Evolutionary conservation across 441 rosid genomes (phyloP).

Genomic region (Populus hybrid): DNA sequence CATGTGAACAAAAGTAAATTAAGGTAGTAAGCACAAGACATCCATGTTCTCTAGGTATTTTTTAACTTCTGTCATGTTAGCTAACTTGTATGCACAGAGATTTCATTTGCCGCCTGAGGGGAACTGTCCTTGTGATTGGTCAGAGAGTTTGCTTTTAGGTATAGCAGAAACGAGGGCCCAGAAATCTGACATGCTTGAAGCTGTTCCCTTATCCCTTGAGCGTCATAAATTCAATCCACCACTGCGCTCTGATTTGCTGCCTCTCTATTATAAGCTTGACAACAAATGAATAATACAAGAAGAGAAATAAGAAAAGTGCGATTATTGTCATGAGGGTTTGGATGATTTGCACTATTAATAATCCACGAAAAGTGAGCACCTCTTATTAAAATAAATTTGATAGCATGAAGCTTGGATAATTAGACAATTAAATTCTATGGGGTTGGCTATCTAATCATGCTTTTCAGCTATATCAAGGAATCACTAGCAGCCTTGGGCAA

Average conservation of each 20-base stretch:
- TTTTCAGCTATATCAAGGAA: neutral
- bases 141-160: neutral
- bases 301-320: neutral
- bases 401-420: too few relatives aligned
- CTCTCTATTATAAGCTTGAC: conserved; percentile 21
- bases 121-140: neutral
- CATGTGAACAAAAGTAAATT: neutral
- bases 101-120: neutral
- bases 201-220: conserved; percentile 16
- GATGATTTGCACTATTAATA: neutral
- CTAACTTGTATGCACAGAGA: neutral
- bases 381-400: too few relatives aligned
- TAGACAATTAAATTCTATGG: too few relatives aligned
- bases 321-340: conserved; percentile 9
- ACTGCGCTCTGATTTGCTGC: conserved; percentile 5
- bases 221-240: neutral
- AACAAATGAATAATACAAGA: conserved; percentile 12
- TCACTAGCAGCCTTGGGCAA: neutral
- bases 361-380: neutral
- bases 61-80: neutral
- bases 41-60: conserved; percentile 5
- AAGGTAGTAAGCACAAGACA: neutral
- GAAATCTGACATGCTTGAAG: conserved; percentile 20
- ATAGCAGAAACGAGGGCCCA: conserved; percentile 18
- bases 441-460: neutral